Conservation (phyloP, 129 eudicot species). For the Logfia minima region DNA sequence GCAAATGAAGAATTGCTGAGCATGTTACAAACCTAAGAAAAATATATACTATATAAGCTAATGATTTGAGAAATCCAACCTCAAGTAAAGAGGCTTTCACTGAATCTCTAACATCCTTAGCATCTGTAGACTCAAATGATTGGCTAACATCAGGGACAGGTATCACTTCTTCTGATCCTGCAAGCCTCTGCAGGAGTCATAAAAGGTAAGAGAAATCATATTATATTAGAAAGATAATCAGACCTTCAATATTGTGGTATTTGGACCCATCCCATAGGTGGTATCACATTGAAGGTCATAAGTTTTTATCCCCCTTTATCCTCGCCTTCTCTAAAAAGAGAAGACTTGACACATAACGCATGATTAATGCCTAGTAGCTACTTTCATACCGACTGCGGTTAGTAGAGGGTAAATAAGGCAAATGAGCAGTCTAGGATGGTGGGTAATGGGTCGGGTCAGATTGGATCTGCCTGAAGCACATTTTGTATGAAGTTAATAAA, state of each 20-base stretch:
- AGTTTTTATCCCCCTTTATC: not conserved
- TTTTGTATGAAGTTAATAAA: not conserved
- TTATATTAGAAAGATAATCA: constrained; percentile 13
- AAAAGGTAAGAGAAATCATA: constrained; percentile 19
- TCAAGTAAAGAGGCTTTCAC: constrained; percentile 63
- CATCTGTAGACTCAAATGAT: constrained; percentile 42
- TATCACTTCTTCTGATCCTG: constrained; percentile 75
- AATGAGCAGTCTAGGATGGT: no score
- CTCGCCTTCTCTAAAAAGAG: not conserved
- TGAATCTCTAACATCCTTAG: constrained; percentile 52
- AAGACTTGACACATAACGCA: not conserved
- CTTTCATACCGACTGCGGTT: not conserved
- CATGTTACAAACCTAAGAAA: not conserved
- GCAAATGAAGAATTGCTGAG: not conserved
- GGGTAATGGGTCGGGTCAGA: not conserved
- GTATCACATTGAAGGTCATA: not conserved
- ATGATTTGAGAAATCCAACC: constrained; percentile 36
- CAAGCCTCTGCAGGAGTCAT: constrained; percentile 65
- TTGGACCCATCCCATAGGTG: constrained; percentile 16
- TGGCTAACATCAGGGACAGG: constrained; percentile 63
- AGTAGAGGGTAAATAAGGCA: constrained; percentile 15
- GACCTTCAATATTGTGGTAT: not conserved
- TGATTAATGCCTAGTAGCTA: not conserved
- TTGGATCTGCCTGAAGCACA: not conserved
- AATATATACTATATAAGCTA: constrained; percentile 1